Conservation (phyloP, 1,284 basidiomycete species). For the Ganoderma boninense region DNA sequence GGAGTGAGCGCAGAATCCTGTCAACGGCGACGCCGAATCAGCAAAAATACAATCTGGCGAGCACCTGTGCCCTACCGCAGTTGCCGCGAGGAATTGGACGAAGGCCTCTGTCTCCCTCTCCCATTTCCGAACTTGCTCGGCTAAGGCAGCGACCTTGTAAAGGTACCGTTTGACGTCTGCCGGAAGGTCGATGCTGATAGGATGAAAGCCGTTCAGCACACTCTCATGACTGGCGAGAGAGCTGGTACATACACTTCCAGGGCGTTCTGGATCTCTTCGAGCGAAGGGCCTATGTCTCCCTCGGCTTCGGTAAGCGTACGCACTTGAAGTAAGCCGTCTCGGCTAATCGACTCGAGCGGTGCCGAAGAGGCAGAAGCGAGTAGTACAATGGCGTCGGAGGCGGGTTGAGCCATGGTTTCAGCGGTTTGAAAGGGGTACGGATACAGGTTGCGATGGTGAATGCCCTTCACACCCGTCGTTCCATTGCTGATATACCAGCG, state of each 20-base stretch:
- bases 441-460: not conserved
- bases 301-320: not conserved
- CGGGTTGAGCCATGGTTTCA: not conserved
- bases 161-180: not conserved
- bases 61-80: not conserved
- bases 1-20: too few relatives aligned
- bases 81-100: not conserved
- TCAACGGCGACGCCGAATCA: too few relatives aligned
- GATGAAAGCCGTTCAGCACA: not conserved
- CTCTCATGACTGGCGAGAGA: not conserved
- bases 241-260: not conserved
- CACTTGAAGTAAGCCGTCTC: not conserved
- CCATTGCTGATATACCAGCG: not conserved
- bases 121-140: not conserved
- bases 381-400: not conserved
- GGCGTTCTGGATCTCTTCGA: not conserved
- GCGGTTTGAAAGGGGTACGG: not conserved
- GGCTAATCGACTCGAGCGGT: not conserved
- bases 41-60: too few relatives aligned
- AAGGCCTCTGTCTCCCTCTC: not conserved
- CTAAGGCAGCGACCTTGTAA: not conserved
- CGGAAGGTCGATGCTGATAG: not conserved
- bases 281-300: not conserved
- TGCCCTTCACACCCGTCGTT: not conserved
- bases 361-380: not conserved